Evolutionary conservation across 2,329 filamentous ascomycete species (phyloP).

Genomic region (Sporothrix globosa): DNA sequence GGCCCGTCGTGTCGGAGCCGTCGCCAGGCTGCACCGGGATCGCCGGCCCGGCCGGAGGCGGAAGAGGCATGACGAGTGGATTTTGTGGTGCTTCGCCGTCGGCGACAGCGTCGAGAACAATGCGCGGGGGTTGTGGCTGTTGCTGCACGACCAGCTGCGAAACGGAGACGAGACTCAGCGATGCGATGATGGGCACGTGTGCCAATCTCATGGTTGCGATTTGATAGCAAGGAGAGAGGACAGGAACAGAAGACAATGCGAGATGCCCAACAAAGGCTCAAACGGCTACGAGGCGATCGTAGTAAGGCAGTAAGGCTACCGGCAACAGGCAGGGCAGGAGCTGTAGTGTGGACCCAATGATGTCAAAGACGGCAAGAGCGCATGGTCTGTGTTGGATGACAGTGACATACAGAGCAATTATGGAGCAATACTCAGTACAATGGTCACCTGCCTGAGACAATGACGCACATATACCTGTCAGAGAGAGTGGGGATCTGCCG

Average conservation of each 20-base stretch:
- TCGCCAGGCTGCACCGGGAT: conserved; percentile 35
- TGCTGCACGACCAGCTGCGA: conserved; percentile 34
- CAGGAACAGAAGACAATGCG: not conserved
- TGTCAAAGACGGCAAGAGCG: conserved; percentile 24
- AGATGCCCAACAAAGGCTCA: conserved; percentile 2
- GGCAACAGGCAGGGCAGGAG: conserved; percentile 4
- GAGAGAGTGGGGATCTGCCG: not conserved
- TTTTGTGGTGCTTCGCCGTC: conserved; percentile 7
- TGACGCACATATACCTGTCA: conserved; percentile 18
- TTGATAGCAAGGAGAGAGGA: not conserved
- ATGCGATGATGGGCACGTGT: conserved; percentile 30
- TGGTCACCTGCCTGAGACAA: conserved; percentile 24
- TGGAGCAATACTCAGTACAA: no score
- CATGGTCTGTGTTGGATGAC: conserved; percentile 4
- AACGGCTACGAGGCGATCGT: not conserved
- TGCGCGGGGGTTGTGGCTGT: conserved; percentile 11
- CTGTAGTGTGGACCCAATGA: conserved; percentile 26
- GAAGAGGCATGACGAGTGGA: conserved; percentile 36
- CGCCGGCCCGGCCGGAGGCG: conserved; percentile 36
- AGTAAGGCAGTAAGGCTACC: not conserved
- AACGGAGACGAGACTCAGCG: conserved; percentile 32
- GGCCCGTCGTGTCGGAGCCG: conserved; percentile 37
- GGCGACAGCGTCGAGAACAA: conserved; percentile 5
- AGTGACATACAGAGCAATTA: no score
- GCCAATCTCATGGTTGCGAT: conserved; percentile 33